These are phyloP conservation scores for Euphorbia pulcherrima DNA, from an alignment of 345 rosid genomes.

Conservation along the genomic window DNA sequence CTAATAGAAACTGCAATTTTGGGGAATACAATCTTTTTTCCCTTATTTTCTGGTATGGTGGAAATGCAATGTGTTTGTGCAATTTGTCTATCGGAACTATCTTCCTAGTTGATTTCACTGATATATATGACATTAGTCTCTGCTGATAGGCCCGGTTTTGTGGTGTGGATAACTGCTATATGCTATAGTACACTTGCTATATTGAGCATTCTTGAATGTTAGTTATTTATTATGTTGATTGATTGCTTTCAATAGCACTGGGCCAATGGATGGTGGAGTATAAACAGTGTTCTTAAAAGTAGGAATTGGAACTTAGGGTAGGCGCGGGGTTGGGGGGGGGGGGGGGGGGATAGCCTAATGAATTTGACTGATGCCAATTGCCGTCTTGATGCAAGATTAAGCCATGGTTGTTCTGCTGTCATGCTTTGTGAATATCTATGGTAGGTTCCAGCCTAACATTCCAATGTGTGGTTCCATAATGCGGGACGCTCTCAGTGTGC, in stretches of 20 bases:
- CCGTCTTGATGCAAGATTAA: neutral
- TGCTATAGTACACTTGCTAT: neutral
- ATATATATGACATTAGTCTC: neutral
- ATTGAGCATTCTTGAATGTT: conserved; percentile 1
- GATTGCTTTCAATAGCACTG: neutral
- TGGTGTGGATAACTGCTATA: neutral
- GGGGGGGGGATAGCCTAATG: neutral
- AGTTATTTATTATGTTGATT: neutral
- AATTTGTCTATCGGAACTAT: neutral
- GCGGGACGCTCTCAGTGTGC: neutral
- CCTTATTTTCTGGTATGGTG: neutral
- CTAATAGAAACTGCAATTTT: conserved; percentile 11
- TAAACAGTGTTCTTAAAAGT: neutral
- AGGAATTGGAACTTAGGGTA: neutral
- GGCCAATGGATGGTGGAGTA: neutral
- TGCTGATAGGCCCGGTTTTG: neutral
- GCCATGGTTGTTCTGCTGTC: neutral
- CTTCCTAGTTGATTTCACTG: neutral
- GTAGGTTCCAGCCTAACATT: neutral
- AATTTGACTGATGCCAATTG: neutral
- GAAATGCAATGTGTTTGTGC: neutral
- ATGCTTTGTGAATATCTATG: neutral
- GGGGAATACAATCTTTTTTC: neutral
- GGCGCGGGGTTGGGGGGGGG: neutral
- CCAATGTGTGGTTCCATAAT: neutral